Conservation (phyloP, 2,329 filamentous ascomycete genomes). For the Neophaeococcomyces mojaviensis region DNA sequence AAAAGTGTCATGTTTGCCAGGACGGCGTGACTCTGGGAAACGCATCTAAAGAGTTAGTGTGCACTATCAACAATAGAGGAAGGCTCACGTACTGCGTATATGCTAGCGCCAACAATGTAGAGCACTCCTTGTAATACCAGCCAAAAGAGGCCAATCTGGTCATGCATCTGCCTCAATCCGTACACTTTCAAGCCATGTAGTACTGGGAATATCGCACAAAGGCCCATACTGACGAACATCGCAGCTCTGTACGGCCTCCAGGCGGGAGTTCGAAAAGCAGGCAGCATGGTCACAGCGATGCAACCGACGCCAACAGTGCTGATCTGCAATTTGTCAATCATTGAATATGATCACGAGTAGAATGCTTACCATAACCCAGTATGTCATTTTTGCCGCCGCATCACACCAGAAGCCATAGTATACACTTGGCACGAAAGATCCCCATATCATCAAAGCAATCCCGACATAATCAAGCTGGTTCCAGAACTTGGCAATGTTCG, state of each 20-base stretch:
- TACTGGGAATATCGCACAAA: slow-evolving; percentile 76
- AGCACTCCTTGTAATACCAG: slow-evolving; percentile 69
- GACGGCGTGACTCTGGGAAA: slow-evolving; percentile 72
- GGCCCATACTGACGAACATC: slow-evolving; percentile 84
- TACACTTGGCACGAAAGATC: slow-evolving; percentile 79
- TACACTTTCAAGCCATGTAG: slow-evolving; percentile 65
- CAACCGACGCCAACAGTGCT: slow-evolving; percentile 69
- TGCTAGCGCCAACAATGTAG: slow-evolving; percentile 75
- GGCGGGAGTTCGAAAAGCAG: slow-evolving; percentile 72
- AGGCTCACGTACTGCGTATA: slow-evolving; percentile 66
- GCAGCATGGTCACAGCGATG: slow-evolving; percentile 66
- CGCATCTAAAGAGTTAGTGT: slow-evolving; percentile 48
- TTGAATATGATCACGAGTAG: neutral
- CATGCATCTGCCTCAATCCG: slow-evolving; percentile 58
- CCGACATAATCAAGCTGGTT: slow-evolving; percentile 94
- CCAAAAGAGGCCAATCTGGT: slow-evolving; percentile 73
- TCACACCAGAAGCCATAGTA: slow-evolving; percentile 79
- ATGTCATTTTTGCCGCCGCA: slow-evolving; percentile 57
- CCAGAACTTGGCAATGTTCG: slow-evolving; percentile 67
- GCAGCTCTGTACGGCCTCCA: slow-evolving; percentile 78
- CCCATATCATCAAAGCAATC: slow-evolving; percentile 85
- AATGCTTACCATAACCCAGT: slow-evolving; percentile 63
- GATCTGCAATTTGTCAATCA: slow-evolving; percentile 52
- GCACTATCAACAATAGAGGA: slow-evolving; percentile 8
- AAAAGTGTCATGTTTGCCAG: slow-evolving; percentile 79